Evolutionary conservation across 148 eudicot species (phyloP), one percentile per base, ranked within the genome.

Genomic region (Spergularia marina): DNA sequence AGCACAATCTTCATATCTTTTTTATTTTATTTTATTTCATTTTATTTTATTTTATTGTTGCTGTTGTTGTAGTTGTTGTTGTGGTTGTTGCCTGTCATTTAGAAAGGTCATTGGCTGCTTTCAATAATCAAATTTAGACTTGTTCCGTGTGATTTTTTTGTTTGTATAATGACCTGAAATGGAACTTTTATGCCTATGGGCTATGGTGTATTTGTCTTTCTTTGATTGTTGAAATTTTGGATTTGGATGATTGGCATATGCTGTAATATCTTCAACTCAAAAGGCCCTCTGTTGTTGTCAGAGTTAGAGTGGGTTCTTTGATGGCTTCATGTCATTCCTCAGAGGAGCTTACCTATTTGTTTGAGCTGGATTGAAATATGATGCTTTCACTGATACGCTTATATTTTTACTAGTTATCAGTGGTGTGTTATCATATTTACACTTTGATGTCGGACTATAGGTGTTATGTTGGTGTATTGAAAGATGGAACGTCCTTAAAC

Each of bases 291-390:
- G 20, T 6, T 15, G 8, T 2, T 3, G n/a, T 56, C 21, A 56
- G 59, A 56, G 59, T 56, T 56, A 14, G 23, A 65, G 12, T 65
- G 68, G 68, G 51, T 65, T 39, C 68, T 36, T 36, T 65, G 39
- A 65, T 65, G 20, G 51, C 47, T 65, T 15, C 15, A 3, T 65
- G 49, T 44, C 10, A 16, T 40, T 21, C 40, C 16, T 39, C 36
- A 17, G 20, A 39, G 13, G 49, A 6, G 8, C 36, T 30, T 44
- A 44, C 49, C 49, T 44, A 4, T 44, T 6, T 44, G 49, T 44
- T 44, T 44, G 49, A 44, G 49, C 49, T 9, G 49, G 10, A 44
- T 6, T 44, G 8, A 6, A 44, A 44, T 44, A 44, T 9, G 49
- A 44, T 44, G 49, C 49, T 44, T 2, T 44, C 49, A 9, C n/a